Percentiles rank a stretch among this genome's conserved stretches.
These are phyloP conservation scores for Babesia bovis DNA, from an alignment of 169 alveolate species.

Conservation along the genomic window DNA sequence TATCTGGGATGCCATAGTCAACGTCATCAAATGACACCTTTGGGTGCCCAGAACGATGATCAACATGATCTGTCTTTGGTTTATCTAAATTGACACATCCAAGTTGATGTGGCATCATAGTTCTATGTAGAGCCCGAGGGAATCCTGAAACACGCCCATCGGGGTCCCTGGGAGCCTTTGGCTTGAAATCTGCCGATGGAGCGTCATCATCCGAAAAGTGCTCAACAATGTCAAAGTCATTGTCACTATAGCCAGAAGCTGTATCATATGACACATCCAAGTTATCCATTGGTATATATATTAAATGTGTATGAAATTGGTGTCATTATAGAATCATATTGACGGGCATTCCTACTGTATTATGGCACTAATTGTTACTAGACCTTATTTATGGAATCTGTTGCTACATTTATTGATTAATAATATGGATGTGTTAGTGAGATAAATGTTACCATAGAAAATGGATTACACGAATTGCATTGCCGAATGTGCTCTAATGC, in stretches of 20 bases:
- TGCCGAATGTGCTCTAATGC: too few relatives aligned
- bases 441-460: too few relatives aligned
- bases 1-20: not conserved
- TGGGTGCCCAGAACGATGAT: not conserved
- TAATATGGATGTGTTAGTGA: too few relatives aligned
- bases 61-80: too few relatives aligned
- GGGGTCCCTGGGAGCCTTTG: not conserved
- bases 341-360: too few relatives aligned
- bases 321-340: too few relatives aligned
- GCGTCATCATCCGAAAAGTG: constrained; percentile 56
- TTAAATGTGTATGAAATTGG: too few relatives aligned
- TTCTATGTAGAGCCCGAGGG: constrained; percentile 56
- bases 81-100: constrained; percentile 19
- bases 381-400: too few relatives aligned
- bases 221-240: constrained; percentile 67
- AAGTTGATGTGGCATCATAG: constrained; percentile 5
- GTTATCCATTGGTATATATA: constrained; percentile 13
- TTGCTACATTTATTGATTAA: too few relatives aligned
- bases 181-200: too few relatives aligned
- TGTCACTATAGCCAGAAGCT: constrained; percentile 5
- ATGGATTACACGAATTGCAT: too few relatives aligned
- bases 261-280: not conserved
- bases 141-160: constrained; percentile 24
- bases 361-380: too few relatives aligned
- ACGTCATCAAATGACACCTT: not conserved